Percentiles rank a stretch among this genome's conserved stretches.
Conservation (phyloP, 805 yeast genomes). For the Ascoidea asiatica region DNA sequence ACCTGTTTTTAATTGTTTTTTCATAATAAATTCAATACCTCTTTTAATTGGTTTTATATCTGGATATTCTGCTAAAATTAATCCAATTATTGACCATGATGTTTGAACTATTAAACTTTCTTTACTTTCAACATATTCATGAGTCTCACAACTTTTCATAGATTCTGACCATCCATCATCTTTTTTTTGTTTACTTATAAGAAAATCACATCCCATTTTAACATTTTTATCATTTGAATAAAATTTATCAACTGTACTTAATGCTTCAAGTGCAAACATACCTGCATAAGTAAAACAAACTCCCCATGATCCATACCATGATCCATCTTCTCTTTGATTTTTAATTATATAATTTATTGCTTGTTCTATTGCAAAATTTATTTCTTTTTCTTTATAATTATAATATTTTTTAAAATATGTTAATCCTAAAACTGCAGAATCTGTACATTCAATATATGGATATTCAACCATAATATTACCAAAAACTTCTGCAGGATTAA, state of each 20-base stretch:
- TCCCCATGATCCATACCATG: conserved; percentile 99
- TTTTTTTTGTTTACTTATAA: conserved; percentile 54
- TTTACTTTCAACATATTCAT: conserved; percentile 52
- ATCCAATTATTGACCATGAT: conserved; percentile 81
- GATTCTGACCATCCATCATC: conserved; percentile 99
- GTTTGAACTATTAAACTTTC: conserved; percentile 74
- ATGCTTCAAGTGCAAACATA: conserved; percentile 95
- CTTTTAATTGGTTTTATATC: conserved; percentile 40
- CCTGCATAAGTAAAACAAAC: conserved; percentile 91
- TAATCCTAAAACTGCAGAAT: conserved; percentile 83
- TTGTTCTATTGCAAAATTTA: conserved; percentile 51
- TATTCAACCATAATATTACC: conserved; percentile 98
- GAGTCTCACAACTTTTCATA: conserved; percentile 79
- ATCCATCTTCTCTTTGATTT: conserved; percentile 69
- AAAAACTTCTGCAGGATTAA: conserved; percentile 96
- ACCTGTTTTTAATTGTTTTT: conserved; percentile 59
- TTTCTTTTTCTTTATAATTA: conserved; percentile 52
- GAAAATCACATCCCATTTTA: conserved; percentile 70
- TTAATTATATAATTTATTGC: conserved; percentile 63
- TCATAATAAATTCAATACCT: conserved; percentile 53
- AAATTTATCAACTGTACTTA: conserved; percentile 49
- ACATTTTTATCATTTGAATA: conserved; percentile 55
- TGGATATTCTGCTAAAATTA: conserved; percentile 74
- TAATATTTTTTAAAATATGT: conserved; percentile 59
- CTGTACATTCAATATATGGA: conserved; percentile 97